phyloP scores from a whole-genome alignment of 371 early-diverging fungal genomes.

The Chytridium lagenaria region DNA sequence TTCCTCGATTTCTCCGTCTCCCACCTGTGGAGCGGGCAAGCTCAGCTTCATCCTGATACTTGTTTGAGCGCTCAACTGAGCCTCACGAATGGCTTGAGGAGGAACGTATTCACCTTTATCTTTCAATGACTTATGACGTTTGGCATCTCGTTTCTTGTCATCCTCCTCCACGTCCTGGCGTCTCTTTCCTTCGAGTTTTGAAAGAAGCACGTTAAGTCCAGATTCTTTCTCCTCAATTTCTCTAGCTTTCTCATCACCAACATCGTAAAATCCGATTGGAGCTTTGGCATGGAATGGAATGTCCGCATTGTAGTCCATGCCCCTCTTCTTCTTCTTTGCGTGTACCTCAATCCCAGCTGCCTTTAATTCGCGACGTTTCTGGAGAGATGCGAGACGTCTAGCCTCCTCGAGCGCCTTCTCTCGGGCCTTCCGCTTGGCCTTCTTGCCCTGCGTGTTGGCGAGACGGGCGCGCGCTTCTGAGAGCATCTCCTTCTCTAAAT shows the following conservation, averaged over 20 bases:
- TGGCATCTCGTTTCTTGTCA: constrained; percentile 75
- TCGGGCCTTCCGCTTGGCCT: constrained; percentile 97
- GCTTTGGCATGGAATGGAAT: constrained; percentile 92
- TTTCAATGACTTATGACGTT: constrained; percentile 73
- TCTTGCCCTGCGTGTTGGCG: constrained; percentile 98
- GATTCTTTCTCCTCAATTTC: constrained; percentile 61
- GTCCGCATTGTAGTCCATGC: constrained; percentile 95
- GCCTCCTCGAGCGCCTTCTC: constrained; percentile 97
- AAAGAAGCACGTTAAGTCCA: constrained; percentile 68
- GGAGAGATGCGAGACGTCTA: constrained; percentile 83
- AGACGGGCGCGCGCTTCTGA: constrained; percentile 97
- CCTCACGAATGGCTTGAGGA: constrained; percentile 49
- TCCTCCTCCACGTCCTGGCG: constrained; percentile 73
- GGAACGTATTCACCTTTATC: constrained; percentile 59
- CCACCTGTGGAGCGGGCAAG: constrained; percentile 91
- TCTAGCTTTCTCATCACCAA: constrained; percentile 80
- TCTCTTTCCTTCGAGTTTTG: constrained; percentile 81
- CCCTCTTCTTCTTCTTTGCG: constrained; percentile 56
- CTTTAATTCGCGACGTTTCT: constrained; percentile 94
- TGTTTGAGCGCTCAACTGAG: constrained; percentile 53
- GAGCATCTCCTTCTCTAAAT: constrained; percentile 94
- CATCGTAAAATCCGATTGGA: constrained; percentile 90
- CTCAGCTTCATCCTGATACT: constrained; percentile 76
- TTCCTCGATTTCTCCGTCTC: constrained; percentile 88
- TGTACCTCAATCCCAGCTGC: constrained; percentile 90